Base-by-base conservation (phyloP, 805 yeast species). In the Huiozyma naganishii region DNA sequence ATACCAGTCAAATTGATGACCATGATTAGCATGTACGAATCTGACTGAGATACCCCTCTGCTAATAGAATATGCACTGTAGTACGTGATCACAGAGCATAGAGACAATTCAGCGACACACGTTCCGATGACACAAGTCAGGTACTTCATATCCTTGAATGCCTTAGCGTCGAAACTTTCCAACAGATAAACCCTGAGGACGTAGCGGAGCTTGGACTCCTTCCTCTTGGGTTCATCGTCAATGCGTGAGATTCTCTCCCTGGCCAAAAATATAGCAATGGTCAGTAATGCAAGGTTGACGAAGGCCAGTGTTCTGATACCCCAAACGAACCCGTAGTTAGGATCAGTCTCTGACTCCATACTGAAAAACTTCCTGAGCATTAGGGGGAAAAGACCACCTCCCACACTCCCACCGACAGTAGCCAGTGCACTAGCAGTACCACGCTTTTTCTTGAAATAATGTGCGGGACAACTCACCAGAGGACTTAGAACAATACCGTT, bases 401-500 rank as follows among this genome's bases (percentile, higher is more conserved):
- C 80, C 23, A 76, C 35, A 10, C 76, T 68, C 3, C 78, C 79
- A 35, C 80, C 80, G 27, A 68, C 65, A 6, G 73, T 66, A 0
- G 76, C 69, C 3, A 72, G 37, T 1, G 76, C 74, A 7, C 63
- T 60, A 23, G 79, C 80, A 42, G 68, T 61, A 2, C 83, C 87
- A 53, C 86, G 66, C 48, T 65, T 75, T 39, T 58, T 66, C 41
- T 69, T 65, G 53, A 80, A 81, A 74, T 83, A 81, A 49, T 80
- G 87, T 29, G 79, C 73, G 7, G 80, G 67, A 10, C 74, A 76
- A 10, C 83, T 75, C 6, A 80, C 61, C 32, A 75, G 58, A 1
- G 86, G 85, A 23, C 77, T 69, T 57, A 76, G 65, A 29, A 77
- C 62, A 17, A 77, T 57, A 1, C 81, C 81, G 41, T 71, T 69